Evolutionary conservation across 306 rosid genomes (phyloP).

Genomic region (Castanea sativa): DNA sequence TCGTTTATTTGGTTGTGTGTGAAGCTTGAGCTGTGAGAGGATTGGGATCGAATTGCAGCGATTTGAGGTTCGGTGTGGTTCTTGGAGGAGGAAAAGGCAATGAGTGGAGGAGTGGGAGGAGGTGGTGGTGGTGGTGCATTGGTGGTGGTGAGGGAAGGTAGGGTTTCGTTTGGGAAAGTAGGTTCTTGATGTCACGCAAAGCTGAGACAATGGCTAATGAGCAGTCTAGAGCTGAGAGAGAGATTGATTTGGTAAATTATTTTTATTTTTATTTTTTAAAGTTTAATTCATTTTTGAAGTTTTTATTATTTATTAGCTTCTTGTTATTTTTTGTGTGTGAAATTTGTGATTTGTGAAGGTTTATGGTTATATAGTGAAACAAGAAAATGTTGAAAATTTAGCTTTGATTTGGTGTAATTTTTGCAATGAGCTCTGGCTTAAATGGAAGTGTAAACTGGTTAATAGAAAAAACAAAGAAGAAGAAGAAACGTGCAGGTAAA

Average conservation of each 20-base stretch:
- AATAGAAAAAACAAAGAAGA: too few relatives aligned
- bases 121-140: conserved; percentile 35
- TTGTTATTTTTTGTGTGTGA: neutral
- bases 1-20: too few relatives aligned
- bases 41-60: conserved; percentile 13
- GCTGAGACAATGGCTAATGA: conserved; percentile 79
- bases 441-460: too few relatives aligned
- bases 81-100: conserved; percentile 33
- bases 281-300: neutral
- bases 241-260: conserved; percentile 77
- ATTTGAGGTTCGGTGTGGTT: neutral
- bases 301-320: neutral
- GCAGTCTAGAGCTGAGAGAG: conserved; percentile 89
- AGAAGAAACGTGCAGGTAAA: too few relatives aligned
- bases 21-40: neutral
- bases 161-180: conserved; percentile 56
- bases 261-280: neutral
- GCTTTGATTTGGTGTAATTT: neutral
- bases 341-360: neutral
- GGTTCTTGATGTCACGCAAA: conserved; percentile 54
- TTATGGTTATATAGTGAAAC: neutral
- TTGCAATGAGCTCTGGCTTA: too few relatives aligned
- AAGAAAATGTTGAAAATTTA: neutral
- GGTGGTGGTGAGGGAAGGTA: conserved; percentile 61
- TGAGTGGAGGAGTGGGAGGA: conserved; percentile 47